A percentile compares a stretch with the other conserved stretches of the same genome.
Evolutionary conservation across 129 eudicot genomes (phyloP).

Genomic region (Lonicera japonica): DNA sequence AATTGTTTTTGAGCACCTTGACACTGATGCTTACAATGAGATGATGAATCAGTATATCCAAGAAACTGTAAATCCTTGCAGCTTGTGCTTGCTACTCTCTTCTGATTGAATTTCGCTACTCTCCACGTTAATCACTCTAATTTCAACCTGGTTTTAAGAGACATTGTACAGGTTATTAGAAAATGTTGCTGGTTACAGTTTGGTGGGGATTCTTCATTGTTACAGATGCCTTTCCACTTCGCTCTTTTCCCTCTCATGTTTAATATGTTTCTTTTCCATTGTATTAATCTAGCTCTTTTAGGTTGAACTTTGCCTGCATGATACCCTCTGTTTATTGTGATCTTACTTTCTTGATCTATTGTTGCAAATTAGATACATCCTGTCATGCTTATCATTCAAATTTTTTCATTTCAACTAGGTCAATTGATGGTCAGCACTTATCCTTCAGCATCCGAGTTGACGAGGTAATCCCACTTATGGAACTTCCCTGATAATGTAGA

Average conservation of each 20-base stretch:
- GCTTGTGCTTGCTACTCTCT: no score
- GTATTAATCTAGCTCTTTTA: not conserved
- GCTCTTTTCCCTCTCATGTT: not conserved
- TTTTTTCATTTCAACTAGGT: constrained; percentile 26
- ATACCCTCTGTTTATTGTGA: not conserved
- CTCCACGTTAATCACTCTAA: no score
- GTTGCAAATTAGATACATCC: not conserved
- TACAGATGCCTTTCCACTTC: not conserved
- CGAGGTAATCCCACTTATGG: constrained; percentile 37
- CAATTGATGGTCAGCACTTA: constrained; percentile 44
- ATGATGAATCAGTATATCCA: no score
- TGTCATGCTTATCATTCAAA: constrained; percentile 1
- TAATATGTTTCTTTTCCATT: not conserved
- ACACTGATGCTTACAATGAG: no score
- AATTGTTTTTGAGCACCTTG: no score
- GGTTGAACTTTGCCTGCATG: not conserved
- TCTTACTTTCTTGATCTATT: no score
- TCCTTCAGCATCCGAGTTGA: constrained; percentile 41
- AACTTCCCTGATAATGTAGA: not conserved
- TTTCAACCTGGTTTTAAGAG: no score
- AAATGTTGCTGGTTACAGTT: no score
- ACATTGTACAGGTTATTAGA: no score
- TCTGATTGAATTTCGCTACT: no score
- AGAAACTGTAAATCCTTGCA: no score
- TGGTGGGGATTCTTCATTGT: no score